phyloP scores from a whole-genome alignment of 2,329 filamentous ascomycete genomes.

The Coniochaeta hoffmannii region DNA sequence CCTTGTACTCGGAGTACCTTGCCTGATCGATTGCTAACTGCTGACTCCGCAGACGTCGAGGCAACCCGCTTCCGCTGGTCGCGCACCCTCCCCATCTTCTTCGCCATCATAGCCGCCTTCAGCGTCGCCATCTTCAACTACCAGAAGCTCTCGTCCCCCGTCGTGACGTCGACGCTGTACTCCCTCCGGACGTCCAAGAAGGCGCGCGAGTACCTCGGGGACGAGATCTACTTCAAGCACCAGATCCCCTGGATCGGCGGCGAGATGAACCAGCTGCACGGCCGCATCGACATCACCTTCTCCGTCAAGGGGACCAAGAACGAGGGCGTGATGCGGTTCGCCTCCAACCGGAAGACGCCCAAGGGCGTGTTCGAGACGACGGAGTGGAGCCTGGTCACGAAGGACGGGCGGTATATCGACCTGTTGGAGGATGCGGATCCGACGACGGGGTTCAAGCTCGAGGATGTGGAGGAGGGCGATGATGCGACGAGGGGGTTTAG shows the following conservation, averaged over 20 bases:
- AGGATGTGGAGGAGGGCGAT: conserved; percentile 11
- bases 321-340: conserved; percentile 71
- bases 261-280: conserved; percentile 89
- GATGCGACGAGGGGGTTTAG: conserved; percentile 40
- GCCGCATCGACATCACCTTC: conserved; percentile 80
- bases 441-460: conserved; percentile 38
- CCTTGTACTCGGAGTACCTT: background rate
- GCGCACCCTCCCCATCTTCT: conserved; percentile 74
- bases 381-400: conserved; percentile 77
- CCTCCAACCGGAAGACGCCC: conserved; percentile 57
- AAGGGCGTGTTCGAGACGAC: conserved; percentile 72
- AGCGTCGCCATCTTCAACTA: conserved; percentile 97
- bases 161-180: conserved; percentile 86
- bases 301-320: conserved; percentile 72
- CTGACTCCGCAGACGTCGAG: conserved; percentile 27
- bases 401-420: conserved; percentile 55
- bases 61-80: conserved; percentile 52
- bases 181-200: conserved; percentile 72
- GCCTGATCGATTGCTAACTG: conserved; percentile 2
- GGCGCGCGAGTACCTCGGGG: conserved; percentile 73
- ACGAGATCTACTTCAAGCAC: conserved; percentile 75
- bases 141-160: conserved; percentile 83
- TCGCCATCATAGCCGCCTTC: conserved; percentile 60
- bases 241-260: conserved; percentile 79
- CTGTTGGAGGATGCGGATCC: conserved; percentile 67